Percentiles rank a stretch among this genome's conserved stretches.
Conservation (phyloP, 495 filamentous ascomycete species). For the Extremus antarcticus region DNA sequence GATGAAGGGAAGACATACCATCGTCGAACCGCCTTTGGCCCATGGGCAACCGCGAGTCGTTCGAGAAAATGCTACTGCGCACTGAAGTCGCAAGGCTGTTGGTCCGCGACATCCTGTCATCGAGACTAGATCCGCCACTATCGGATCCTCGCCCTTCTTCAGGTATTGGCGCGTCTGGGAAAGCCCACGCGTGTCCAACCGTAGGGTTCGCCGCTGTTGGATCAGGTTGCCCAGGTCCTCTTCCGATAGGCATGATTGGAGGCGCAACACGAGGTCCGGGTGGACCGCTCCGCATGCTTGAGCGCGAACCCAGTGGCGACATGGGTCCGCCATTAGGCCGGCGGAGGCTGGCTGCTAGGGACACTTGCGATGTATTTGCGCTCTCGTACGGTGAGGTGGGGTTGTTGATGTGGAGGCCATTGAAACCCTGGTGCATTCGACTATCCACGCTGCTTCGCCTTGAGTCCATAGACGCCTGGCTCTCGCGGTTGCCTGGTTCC, state of each 20-base stretch:
- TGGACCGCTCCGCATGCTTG: constrained; percentile 15
- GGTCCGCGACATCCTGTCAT: constrained; percentile 25
- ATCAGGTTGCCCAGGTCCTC: constrained; percentile 31
- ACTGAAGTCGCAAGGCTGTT: constrained; percentile 31
- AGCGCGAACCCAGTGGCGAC: constrained; percentile 25
- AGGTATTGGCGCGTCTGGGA: constrained; percentile 29
- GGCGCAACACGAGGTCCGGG: constrained; percentile 28
- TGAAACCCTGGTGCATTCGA: constrained; percentile 30
- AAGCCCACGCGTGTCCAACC: constrained; percentile 35
- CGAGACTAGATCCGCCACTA: constrained; percentile 30
- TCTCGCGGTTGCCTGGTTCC: constrained; percentile 13
- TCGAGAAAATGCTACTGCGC: constrained; percentile 32
- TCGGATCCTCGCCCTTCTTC: constrained; percentile 27
- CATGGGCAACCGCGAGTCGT: constrained; percentile 27
- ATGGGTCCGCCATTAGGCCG: constrained; percentile 30
- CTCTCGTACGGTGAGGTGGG: constrained; percentile 34
- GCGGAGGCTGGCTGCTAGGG: constrained; percentile 31
- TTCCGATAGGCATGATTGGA: constrained; percentile 27
- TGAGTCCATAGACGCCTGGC: constrained; percentile 28
- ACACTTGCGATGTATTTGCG: constrained; percentile 32
- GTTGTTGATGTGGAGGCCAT: constrained; percentile 26
- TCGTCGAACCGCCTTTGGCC: constrained; percentile 33
- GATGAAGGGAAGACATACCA: constrained; percentile 14
- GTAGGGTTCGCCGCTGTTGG: constrained; percentile 33
- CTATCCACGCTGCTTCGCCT: constrained; percentile 36